phyloP scores from a whole-genome alignment of 768 basidiomycete species.

The Pisolithus tinctorius region DNA sequence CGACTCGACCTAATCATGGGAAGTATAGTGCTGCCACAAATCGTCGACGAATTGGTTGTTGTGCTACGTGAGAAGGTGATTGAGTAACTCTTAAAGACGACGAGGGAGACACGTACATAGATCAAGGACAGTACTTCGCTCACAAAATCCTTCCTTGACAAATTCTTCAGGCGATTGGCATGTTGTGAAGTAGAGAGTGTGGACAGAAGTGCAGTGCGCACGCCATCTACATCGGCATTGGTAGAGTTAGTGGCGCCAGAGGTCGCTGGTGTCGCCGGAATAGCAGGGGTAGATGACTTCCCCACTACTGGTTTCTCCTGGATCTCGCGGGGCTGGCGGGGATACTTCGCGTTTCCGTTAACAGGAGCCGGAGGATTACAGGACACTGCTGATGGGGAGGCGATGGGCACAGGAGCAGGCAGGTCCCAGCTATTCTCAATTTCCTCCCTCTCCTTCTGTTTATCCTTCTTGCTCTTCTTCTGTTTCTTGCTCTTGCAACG shows the following conservation, averaged over 20 bases:
- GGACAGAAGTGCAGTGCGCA: constrained; percentile 19
- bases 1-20: constrained; percentile 3
- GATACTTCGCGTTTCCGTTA: constrained; percentile 21
- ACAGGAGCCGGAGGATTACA: constrained; percentile 3
- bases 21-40: constrained; percentile 48
- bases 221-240: constrained; percentile 14
- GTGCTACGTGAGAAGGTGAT: constrained; percentile 33
- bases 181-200: constrained; percentile 16
- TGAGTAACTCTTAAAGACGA: neutral
- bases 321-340: neutral
- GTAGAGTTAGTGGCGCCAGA: neutral
- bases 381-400: constrained; percentile 14
- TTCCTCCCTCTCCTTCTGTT: constrained; percentile 35
- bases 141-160: constrained; percentile 53
- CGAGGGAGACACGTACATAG: constrained; percentile 38
- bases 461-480: constrained; percentile 28
- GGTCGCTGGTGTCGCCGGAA: neutral
- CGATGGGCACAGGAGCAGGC: constrained; percentile 24
- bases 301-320: neutral
- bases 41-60: constrained; percentile 61
- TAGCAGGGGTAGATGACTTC: neutral
- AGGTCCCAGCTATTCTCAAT: constrained; percentile 62
- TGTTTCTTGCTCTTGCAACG: constrained; percentile 20
- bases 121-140: constrained; percentile 54
- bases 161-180: constrained; percentile 10